A percentile compares a stretch with the other conserved stretches of the same genome.
These are phyloP conservation scores for Darksidea phi DNA, from an alignment of 495 filamentous ascomycete species.

Conservation along the genomic window DNA sequence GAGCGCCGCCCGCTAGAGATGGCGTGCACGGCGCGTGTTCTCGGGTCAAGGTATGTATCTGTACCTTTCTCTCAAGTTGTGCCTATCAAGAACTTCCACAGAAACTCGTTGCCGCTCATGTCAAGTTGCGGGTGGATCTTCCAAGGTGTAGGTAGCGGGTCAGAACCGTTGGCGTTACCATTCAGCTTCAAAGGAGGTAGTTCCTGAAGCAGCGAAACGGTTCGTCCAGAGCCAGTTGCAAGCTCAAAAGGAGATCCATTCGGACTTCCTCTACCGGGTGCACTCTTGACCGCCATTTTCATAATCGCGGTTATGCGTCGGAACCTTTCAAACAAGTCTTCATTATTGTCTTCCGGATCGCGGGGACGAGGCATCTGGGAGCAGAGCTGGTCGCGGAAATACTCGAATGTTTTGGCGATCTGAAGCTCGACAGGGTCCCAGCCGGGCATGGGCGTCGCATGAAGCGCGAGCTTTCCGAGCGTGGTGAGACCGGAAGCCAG, in stretches of 20 bases:
- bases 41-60: too few species aligned
- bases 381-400: constrained; percentile 23
- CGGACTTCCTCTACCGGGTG: constrained; percentile 8
- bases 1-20: too few species aligned
- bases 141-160: constrained; percentile 18
- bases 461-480: constrained; percentile 23
- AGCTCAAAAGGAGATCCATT: constrained; percentile 28
- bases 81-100: constrained; percentile 27
- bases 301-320: constrained; percentile 27
- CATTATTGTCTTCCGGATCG: constrained; percentile 14
- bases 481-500: constrained; percentile 13
- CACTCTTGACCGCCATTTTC: constrained; percentile 16
- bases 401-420: constrained; percentile 19
- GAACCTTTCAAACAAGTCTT: constrained; percentile 27
- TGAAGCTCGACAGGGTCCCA: constrained; percentile 28
- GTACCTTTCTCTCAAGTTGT: constrained; percentile 2
- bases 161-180: constrained; percentile 9
- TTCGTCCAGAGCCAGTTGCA: constrained; percentile 20
- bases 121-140: constrained; percentile 20
- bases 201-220: constrained; percentile 24
- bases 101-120: constrained; percentile 16
- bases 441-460: constrained; percentile 19
- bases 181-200: constrained; percentile 18
- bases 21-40: too few species aligned
- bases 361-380: constrained; percentile 13